Evolutionary conservation across 2,329 filamentous ascomycete species (phyloP), one percentile per base, ranked within the genome.

Genomic region (Bipolaris sorokiniana): DNA sequence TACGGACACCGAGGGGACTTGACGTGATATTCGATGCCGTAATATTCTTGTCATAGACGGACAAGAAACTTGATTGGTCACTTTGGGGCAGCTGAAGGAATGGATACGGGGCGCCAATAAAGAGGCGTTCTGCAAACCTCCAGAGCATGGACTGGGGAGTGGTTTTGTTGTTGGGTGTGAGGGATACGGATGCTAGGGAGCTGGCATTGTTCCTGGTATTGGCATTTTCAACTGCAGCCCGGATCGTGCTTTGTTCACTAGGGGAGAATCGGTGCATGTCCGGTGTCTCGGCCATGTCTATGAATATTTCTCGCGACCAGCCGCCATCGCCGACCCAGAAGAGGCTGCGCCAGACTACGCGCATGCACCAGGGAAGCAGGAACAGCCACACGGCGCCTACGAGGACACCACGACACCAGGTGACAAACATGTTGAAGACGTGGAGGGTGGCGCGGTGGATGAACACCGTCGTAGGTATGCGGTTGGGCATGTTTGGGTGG

Each of bases 251-350:
- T n/a, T 70, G 45, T 40, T 71, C 61, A 34, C 23, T 60, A 7
- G 38, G 31, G 18, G 26, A 55, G 28, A 44, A 41, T 10, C 15
- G 60, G 16, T 31, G 53, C 16, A 22, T 47, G 15, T 44, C 48
- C 22, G 38, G 16, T 37, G 38, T 44, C 46, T 61, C 56, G 44
- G 59, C 48, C 13, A 53, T 22, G 13, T 69, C 59, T 4, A 54
- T 11, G 15, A 81, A 69, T 31, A 75, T 57, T n/a, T 81, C 79
- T 49, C 75, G 72, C 37, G 81, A 78, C 85, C 86, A 88, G 31
- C 91, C 83, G 79, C 91, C 83, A 75, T 97, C 93, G 58, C 90
- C 93, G 60, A 97, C 81, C 92, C 93, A 99, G 79, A 99, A 98
- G 65, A 98, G 83, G 59, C 92, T 90, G 37, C 94, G 87, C 96